Base-by-base conservation (phyloP, 495 filamentous ascomycete species). In the Oidiodendron maius region DNA sequence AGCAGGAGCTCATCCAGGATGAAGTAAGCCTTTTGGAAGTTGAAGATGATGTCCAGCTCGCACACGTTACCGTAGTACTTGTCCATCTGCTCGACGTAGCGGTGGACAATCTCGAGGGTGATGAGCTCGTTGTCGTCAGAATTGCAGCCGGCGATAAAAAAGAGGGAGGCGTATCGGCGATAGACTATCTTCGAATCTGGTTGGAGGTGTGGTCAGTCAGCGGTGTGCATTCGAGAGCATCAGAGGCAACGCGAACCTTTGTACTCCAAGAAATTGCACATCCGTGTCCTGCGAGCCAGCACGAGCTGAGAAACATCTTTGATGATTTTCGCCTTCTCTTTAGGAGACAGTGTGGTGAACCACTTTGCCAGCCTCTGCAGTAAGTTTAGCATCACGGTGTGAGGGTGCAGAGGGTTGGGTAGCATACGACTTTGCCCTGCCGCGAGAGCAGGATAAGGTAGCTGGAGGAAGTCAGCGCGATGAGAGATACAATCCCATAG, bases 51-150 rank as follows among this genome's bases (percentile, higher is more conserved):
- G 40, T 30, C 41, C 34, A 59, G 41, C 49, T 99, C 94, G 80
- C 93, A 99, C 49, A 99, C 93, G 69, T 99, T 99, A 65, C 93
- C 93, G 64, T 99, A 99, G 75, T 97, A 99, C 65, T 97, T 99
- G 76, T 99, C 93, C 93, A 97, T 99, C 71, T 97, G 93, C 67
- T 99, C 93, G 41, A 97, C 93, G 65, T 96, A 97, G 57, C 93
- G 88, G 69, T 99, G 93, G 40, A 99, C 91, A 63, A 97, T 89
- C 66, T 99, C 93, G 55, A 99, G 85, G 25, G 88, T 95, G 65
- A 97, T 96, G 66, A 99, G 72, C 62, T 99, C 93, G 72, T 99
- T 99, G 62, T 97, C 93, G 44, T 85, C 88, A 13, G 90, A 87
- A 24, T 87, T 82, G 71, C 91, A 95, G 50, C 94, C 93, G 62